phyloP scores from a whole-genome alignment of 306 rosid species.

The Sicyos baderoa region DNA sequence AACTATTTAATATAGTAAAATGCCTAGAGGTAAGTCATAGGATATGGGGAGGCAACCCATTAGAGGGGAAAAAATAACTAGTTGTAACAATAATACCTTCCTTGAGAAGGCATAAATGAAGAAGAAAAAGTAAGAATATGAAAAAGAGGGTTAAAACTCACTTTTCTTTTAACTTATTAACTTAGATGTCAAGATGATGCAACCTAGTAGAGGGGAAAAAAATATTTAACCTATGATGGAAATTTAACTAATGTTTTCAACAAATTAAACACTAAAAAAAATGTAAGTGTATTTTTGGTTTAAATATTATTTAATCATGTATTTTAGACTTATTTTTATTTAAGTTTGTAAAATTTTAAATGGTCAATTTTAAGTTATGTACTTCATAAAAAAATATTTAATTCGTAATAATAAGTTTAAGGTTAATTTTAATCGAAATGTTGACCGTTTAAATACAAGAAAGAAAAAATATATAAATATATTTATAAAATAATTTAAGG shows the following conservation, averaged over 20 bases:
- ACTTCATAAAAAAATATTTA: too few relatives aligned
- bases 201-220: neutral
- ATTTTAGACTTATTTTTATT: too few relatives aligned
- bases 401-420: too few relatives aligned
- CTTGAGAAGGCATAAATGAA: neutral
- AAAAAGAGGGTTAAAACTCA: neutral
- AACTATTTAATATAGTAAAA: neutral
- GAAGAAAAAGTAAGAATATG: neutral
- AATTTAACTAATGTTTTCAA: neutral
- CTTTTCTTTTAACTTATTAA: neutral
- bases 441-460: too few relatives aligned
- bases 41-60: too few relatives aligned
- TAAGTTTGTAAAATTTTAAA: too few relatives aligned
- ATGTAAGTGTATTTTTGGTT: neutral
- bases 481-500: too few relatives aligned
- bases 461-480: too few relatives aligned
- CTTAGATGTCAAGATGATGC: neutral
- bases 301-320: too few relatives aligned
- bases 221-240: neutral
- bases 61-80: too few relatives aligned
- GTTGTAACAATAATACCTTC: neutral
- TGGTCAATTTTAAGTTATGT: too few relatives aligned
- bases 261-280: neutral
- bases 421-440: too few relatives aligned
- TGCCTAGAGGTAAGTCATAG: neutral